Evolutionary conservation across 2,329 filamentous ascomycete genomes (phyloP).

Genomic region (Colletotrichum australisinense): DNA sequence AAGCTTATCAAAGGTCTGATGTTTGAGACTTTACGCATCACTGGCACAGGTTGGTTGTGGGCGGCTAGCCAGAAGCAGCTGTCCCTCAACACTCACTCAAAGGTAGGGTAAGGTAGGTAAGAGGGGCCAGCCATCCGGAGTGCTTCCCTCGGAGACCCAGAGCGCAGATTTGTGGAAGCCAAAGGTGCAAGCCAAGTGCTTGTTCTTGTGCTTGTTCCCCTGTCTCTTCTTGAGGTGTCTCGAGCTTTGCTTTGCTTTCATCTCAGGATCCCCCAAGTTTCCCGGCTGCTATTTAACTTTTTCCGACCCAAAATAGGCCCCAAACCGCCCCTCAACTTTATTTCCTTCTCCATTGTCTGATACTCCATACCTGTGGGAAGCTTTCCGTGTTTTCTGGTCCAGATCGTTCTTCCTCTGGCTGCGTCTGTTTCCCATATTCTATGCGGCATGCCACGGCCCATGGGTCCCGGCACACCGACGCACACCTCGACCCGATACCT

Average conservation of each 20-base stretch:
- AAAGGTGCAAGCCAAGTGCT: neutral
- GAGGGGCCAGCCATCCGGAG: neutral
- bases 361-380: too few relatives aligned
- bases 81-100: neutral
- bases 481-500: neutral
- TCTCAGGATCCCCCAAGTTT: conserved; percentile 21
- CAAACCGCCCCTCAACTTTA: conserved; percentile 30
- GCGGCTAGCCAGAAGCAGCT: conserved; percentile 1
- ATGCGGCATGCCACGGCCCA: neutral
- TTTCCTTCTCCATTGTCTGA: neutral
- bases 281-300: neutral
- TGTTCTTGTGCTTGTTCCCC: conserved; percentile 4
- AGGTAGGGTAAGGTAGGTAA: too few relatives aligned
- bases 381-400: neutral
- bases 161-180: neutral
- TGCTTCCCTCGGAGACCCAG: neutral
- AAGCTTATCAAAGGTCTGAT: conserved; percentile 1
- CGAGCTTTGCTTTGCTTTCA: conserved; percentile 7
- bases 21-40: conserved; percentile 11
- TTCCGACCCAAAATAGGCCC: conserved; percentile 8
- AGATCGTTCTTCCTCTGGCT: neutral
- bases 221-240: neutral
- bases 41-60: neutral
- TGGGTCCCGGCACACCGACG: neutral
- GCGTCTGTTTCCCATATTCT: neutral